Percentiles rank a stretch among this genome's conserved stretches.
Evolutionary conservation across 768 basidiomycete genomes (phyloP).

Genomic region (Suillus luteus): DNA sequence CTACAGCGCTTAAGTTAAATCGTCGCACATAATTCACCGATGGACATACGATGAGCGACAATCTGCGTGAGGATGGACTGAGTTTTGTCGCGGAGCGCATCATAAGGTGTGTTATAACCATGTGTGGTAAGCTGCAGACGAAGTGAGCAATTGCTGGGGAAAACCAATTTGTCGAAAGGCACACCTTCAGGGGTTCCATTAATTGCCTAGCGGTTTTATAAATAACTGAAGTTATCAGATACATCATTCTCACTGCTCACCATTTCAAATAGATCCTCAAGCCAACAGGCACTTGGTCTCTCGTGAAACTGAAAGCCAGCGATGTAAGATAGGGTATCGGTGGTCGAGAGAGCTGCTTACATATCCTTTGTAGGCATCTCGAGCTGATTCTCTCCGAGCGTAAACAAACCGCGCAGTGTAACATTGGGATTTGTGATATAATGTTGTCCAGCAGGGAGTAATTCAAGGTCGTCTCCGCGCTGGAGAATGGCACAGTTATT

Average conservation of each 20-base stretch:
- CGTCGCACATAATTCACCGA: slow-evolving; percentile 28
- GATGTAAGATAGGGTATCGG: slow-evolving; percentile 87
- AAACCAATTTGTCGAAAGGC: neutral
- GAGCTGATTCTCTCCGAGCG: slow-evolving; percentile 80
- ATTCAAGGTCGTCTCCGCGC: slow-evolving; percentile 74
- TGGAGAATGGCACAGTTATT: slow-evolving; percentile 88
- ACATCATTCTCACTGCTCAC: slow-evolving; percentile 35
- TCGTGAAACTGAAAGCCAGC: slow-evolving; percentile 63
- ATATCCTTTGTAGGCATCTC: slow-evolving; percentile 91
- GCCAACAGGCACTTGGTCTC: slow-evolving; percentile 85
- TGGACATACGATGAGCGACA: slow-evolving; percentile 69
- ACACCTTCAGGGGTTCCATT: slow-evolving; percentile 50
- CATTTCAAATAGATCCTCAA: slow-evolving; percentile 85
- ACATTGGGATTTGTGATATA: slow-evolving; percentile 85
- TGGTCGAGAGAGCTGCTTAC: slow-evolving; percentile 55
- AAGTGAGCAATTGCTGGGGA: slow-evolving; percentile 41
- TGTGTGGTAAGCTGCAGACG: slow-evolving; percentile 69
- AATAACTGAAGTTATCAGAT: neutral
- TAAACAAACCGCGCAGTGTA: slow-evolving; percentile 77
- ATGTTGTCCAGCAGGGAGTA: slow-evolving; percentile 80
- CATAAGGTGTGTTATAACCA: slow-evolving; percentile 83
- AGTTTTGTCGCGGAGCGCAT: slow-evolving; percentile 77
- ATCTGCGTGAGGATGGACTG: slow-evolving; percentile 88
- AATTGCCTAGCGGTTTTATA: slow-evolving; percentile 41
- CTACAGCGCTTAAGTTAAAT: slow-evolving; percentile 26